Base-by-base conservation (phyloP, 805 yeast species). In the Danielozyma ontarioensis region DNA sequence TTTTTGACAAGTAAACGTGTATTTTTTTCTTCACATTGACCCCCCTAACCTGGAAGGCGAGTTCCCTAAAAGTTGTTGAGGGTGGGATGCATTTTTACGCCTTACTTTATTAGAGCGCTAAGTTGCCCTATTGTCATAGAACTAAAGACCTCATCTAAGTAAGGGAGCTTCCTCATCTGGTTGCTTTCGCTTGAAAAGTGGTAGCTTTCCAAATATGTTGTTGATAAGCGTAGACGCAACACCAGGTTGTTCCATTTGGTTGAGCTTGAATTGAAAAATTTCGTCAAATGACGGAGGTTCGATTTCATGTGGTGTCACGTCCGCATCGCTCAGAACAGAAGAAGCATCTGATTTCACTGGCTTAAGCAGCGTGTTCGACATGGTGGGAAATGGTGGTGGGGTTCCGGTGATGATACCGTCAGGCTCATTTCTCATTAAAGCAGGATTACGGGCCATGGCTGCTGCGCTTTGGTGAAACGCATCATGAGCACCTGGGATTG, bases 391-490 rank as follows among this genome's bases (percentile, higher is more conserved):
- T 13, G 48, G 50, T 8, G 48, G 50, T 4, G 56, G 56, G 18
- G 50, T 42, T 4, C 64, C 62, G 11, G 61, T 49, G 14, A 58
- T 51, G 11, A 53, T 45, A 4, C 58, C 61, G 27, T 59, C 65
- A 12, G 45, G 31, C 17, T 59, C 65, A n/a, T 56, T 46, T 38
- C 62, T 44, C 52, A 47, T 47, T 24, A 48, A 40, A 4, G 60
- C 46, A 7, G 58, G 53, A 36, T 68, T 69, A 46, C 75, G 55
- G 2, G 72, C 74, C 35, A 62, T 37, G 16, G 73, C 67, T 0
- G 74, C 75, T 7, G 64, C 64, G 3, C 67, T 53, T 36, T 50
- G 52, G 37, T 48, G 47, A 29, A 42, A 46, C 6, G 39, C 36
- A 18, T 50, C 57, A 25, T 42, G 37, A 22, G 28, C 24, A 4